Evolutionary conservation across 2,329 filamentous ascomycete genomes (phyloP).

Genomic region (Penicillium capsulatum): DNA sequence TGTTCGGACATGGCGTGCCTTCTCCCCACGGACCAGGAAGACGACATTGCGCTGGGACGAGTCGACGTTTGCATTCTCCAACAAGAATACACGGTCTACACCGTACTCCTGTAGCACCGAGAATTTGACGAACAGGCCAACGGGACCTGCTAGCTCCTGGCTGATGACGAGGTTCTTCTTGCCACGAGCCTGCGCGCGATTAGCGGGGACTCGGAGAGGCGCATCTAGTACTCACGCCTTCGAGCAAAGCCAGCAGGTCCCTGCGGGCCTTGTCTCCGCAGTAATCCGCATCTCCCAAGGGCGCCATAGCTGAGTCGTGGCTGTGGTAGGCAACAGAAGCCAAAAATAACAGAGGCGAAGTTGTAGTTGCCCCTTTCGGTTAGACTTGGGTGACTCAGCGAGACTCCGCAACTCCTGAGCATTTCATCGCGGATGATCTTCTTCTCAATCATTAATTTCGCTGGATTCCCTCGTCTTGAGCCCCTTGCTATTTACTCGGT

Average conservation of each 20-base stretch:
- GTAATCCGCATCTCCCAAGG: conserved; percentile 41
- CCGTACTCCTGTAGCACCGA: conserved; percentile 95
- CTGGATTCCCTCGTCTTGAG: too few relatives aligned
- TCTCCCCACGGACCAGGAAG: conserved; percentile 88
- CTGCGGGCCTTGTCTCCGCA: conserved; percentile 63
- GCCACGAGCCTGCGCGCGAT: conserved; percentile 70
- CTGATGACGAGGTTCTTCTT: conserved; percentile 99
- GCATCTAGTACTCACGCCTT: conserved; percentile 71
- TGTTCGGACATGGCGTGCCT: conserved; percentile 72
- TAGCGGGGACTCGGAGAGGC: conserved; percentile 13
- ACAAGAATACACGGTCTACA: conserved; percentile 93
- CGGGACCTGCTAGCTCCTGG: conserved; percentile 78
- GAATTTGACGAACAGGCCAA: conserved; percentile 91
- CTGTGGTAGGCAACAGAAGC: conserved; percentile 19
- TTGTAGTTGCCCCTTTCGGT: conserved; percentile 14
- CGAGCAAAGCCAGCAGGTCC: conserved; percentile 83
- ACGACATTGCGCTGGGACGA: conserved; percentile 91
- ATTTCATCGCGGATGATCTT: neutral
- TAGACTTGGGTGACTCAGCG: conserved; percentile 21
- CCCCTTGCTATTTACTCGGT: too few relatives aligned
- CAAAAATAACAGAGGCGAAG: conserved; percentile 23
- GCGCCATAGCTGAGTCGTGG: conserved; percentile 20
- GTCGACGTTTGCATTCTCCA: conserved; percentile 94
- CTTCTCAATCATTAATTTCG: too few relatives aligned
- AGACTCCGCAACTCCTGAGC: neutral